Conservation (phyloP, 306 rosid species). For the Medicago truncatula region DNA sequence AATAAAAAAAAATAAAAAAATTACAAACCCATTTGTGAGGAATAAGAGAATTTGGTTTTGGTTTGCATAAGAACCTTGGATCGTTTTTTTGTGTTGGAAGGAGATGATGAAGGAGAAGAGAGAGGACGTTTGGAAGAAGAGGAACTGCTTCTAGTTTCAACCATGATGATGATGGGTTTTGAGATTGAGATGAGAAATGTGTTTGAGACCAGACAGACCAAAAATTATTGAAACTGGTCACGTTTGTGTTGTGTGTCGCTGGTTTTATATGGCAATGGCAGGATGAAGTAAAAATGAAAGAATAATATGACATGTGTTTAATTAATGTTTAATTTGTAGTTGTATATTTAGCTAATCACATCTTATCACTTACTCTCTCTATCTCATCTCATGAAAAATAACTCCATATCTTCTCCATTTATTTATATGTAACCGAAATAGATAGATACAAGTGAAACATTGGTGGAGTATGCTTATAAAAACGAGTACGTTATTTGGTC, state of each 20-base stretch:
- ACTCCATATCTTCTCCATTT: too few species aligned
- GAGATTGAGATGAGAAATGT: neutral
- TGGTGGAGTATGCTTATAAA: too few species aligned
- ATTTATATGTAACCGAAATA: too few species aligned
- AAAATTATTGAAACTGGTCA: conserved; percentile 33
- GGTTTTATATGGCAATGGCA: conserved; percentile 6
- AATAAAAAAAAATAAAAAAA: too few species aligned
- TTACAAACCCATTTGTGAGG: conserved; percentile 7
- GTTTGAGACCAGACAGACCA: conserved; percentile 27
- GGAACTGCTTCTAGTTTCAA: conserved; percentile 88
- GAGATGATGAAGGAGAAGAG: conserved; percentile 73
- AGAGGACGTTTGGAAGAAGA: conserved; percentile 81
- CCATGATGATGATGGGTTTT: conserved; percentile 58
- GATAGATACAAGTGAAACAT: too few species aligned
- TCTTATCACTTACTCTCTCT: too few species aligned
- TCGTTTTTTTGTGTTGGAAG: conserved; percentile 77
- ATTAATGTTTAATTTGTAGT: too few species aligned
- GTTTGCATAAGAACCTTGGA: conserved; percentile 67
- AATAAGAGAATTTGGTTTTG: conserved; percentile 6
- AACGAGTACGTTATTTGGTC: too few species aligned
- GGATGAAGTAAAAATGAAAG: conserved; percentile 9
- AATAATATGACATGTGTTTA: neutral
- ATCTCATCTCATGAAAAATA: too few species aligned
- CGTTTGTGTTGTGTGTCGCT: conserved; percentile 33
- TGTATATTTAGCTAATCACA: too few species aligned